These are phyloP conservation scores for Lasiodiplodia sp. DNA, from an alignment of 2,329 filamentous ascomycete genomes.

Conservation along the genomic window DNA sequence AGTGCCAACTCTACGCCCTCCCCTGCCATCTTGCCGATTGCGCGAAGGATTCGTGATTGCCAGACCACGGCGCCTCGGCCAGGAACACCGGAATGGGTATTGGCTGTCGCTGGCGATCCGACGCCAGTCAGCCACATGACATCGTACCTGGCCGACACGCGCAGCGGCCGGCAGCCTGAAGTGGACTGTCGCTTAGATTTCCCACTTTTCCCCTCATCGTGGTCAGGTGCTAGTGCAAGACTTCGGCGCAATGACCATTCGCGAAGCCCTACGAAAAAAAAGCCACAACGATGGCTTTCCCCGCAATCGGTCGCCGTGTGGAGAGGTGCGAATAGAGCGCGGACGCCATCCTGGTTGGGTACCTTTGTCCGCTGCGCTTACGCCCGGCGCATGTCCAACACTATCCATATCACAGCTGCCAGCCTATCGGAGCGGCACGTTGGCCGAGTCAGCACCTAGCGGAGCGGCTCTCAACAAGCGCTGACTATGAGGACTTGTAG, in stretches of 20 bases:
- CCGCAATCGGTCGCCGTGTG: constrained; percentile 8
- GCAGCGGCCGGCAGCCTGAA: not conserved
- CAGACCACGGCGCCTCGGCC: not conserved
- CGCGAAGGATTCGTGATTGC: not conserved
- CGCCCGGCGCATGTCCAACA: constrained; percentile 6
- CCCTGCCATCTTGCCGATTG: constrained; percentile 5
- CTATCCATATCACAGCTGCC: constrained; percentile 9
- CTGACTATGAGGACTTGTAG: not conserved
- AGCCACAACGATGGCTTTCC: not conserved
- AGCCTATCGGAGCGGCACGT: constrained; percentile 11
- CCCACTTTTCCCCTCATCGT: not conserved
- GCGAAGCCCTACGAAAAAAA: constrained; percentile 19
- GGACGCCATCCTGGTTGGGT: not conserved
- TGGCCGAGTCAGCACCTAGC: constrained; percentile 3
- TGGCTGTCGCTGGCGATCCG: not conserved
- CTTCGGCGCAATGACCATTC: constrained; percentile 13
- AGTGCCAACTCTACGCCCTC: not conserved
- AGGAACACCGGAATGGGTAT: constrained; percentile 4
- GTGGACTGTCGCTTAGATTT: not conserved
- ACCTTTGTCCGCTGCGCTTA: constrained; percentile 5
- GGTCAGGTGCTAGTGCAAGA: constrained; percentile 13
- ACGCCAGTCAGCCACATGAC: constrained; percentile 14
- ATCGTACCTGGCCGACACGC: constrained; percentile 8
- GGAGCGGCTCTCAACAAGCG: constrained; percentile 10
- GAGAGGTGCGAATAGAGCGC: constrained; percentile 8